phyloP scores from a whole-genome alignment of 345 rosid genomes.

The Pistacia vera region DNA sequence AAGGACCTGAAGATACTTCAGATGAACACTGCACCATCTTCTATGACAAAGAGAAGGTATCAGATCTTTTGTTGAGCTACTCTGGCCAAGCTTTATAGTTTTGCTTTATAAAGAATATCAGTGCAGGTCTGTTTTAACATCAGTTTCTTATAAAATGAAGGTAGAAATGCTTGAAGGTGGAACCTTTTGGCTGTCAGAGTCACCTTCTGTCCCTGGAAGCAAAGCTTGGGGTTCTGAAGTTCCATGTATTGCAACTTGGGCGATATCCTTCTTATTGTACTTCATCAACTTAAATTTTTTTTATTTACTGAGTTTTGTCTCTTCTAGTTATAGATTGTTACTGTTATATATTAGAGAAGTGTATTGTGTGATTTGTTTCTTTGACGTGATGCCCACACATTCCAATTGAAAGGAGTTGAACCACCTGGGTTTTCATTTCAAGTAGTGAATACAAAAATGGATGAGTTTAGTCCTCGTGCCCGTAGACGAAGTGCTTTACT shows the following conservation, averaged over 20 bases:
- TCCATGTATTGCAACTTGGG: constrained; percentile 97
- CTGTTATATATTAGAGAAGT: not conserved
- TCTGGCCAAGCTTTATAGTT: not conserved
- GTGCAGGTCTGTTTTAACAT: not conserved
- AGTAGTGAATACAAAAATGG: constrained; percentile 94
- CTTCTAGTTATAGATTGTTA: not conserved
- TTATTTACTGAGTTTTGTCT: constrained; percentile 1
- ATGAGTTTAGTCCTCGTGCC: constrained; percentile 87
- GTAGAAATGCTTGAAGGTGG: constrained; percentile 97
- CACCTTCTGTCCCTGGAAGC: constrained; percentile 99
- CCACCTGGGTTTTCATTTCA: constrained; percentile 96
- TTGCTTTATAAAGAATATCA: not conserved
- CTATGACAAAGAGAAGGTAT: constrained; percentile 90
- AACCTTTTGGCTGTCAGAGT: constrained; percentile 97
- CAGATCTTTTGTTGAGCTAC: constrained; percentile 9
- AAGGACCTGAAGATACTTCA: constrained; percentile 72
- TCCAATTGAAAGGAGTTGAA: constrained; percentile 90
- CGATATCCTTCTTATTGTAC: constrained; percentile 71
- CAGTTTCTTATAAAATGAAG: constrained; percentile 49
- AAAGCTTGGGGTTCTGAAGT: constrained; percentile 84
- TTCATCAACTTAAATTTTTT: constrained; percentile 11
- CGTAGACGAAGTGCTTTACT: constrained; percentile 98
- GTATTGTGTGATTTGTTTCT: constrained; percentile 39
- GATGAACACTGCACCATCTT: constrained; percentile 92
- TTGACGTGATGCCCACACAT: constrained; percentile 89